A percentile compares a stretch with the other conserved stretches of the same genome.
Conservation (phyloP, 805 yeast genomes). For the Myxozyma kluyveri region DNA sequence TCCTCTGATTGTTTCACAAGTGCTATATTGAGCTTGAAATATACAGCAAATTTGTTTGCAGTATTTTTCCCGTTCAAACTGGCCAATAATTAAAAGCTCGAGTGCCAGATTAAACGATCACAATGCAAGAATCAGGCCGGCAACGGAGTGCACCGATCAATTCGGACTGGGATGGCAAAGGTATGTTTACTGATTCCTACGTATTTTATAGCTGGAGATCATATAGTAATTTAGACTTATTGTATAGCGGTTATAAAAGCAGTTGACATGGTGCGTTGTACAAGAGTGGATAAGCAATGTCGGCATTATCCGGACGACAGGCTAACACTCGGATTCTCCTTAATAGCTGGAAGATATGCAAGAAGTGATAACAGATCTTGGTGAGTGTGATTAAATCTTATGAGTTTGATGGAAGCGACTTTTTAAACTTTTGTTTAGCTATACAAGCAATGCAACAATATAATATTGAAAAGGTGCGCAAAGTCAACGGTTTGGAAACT, state of each 20-base stretch:
- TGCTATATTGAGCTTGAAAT: no score
- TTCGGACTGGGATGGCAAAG: conserved; percentile 25
- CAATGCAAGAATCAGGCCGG: not conserved
- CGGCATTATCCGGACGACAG: not conserved
- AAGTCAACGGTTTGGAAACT: not conserved
- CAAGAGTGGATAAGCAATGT: not conserved
- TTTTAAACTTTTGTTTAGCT: conserved; percentile 33
- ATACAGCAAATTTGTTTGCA: no score
- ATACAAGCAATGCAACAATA: conserved; percentile 46
- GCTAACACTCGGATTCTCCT: not conserved
- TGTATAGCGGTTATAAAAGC: conserved; percentile 34
- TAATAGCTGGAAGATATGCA: conserved; percentile 36
- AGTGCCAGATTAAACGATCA: no score
- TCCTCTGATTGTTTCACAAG: no score
- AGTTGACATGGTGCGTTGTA: conserved; percentile 37
- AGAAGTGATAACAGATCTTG: conserved; percentile 33
- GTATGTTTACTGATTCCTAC: not conserved
- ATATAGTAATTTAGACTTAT: not conserved
- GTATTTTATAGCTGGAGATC: not conserved
- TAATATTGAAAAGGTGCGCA: conserved; percentile 43
- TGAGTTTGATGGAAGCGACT: not conserved
- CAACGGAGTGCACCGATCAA: not conserved
- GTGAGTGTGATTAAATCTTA: conserved; percentile 19
- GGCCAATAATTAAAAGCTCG: no score
- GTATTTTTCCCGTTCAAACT: no score